Percentiles rank a stretch among this genome's conserved stretches.
Conservation (phyloP, 2,329 filamentous ascomycete species). For the Colletotrichum horii region DNA sequence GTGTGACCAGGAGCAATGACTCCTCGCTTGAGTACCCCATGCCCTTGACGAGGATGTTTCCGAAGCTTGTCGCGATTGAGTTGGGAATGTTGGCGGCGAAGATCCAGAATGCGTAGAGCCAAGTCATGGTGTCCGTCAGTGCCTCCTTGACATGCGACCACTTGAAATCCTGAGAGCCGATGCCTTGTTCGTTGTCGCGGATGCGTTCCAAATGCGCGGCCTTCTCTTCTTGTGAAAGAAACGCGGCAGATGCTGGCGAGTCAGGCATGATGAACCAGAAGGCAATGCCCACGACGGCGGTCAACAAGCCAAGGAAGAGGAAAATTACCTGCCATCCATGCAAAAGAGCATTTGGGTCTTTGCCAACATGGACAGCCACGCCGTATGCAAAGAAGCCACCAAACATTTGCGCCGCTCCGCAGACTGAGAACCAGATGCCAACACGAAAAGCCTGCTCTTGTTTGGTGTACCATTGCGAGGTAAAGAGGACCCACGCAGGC, state of each 20-base stretch:
- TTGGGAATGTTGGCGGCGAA: slow-evolving; percentile 33
- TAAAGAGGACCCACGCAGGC: slow-evolving; percentile 72
- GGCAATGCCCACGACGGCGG: slow-evolving; percentile 48
- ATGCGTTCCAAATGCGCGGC: slow-evolving; percentile 52
- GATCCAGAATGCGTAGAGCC: slow-evolving; percentile 29
- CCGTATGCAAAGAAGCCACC: slow-evolving; percentile 46
- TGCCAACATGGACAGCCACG: slow-evolving; percentile 53
- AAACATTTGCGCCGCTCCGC: slow-evolving; percentile 42
- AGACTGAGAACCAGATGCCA: slow-evolving; percentile 72
- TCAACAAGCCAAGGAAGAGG: slow-evolving; percentile 58
- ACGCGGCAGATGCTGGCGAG: slow-evolving; percentile 43
- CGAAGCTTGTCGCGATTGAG: slow-evolving; percentile 40
- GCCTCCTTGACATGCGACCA: slow-evolving; percentile 58
- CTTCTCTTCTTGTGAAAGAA: slow-evolving; percentile 60
- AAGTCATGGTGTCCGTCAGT: slow-evolving; percentile 28
- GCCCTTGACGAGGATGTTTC: slow-evolving; percentile 46
- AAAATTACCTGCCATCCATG: slow-evolving; percentile 71
- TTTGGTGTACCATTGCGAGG: slow-evolving; percentile 75
- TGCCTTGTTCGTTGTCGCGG: slow-evolving; percentile 68
- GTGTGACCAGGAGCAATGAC: slow-evolving; percentile 68
- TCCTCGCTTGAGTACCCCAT: slow-evolving; percentile 71
- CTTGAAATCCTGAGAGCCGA: slow-evolving; percentile 73
- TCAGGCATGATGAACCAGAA: slow-evolving; percentile 56
- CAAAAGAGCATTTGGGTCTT: slow-evolving; percentile 44
- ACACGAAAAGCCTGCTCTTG: slow-evolving; percentile 68